These are phyloP conservation scores for Ascocoryne sarcoides DNA, from an alignment of 2,329 filamentous ascomycete species.

Conservation along the genomic window DNA sequence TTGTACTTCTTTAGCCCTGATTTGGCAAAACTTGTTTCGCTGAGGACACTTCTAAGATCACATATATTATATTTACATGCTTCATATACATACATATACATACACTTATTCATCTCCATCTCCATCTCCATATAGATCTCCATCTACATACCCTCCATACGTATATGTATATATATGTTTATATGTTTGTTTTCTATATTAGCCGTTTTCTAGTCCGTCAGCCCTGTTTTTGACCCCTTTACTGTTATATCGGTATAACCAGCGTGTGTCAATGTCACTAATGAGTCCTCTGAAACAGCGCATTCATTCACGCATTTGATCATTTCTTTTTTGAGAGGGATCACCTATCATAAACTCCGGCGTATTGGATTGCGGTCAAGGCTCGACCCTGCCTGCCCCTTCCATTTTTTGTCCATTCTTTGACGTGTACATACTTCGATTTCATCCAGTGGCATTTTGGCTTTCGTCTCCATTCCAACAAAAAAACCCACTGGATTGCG, in stretches of 20 bases:
- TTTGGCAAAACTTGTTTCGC: too few species aligned
- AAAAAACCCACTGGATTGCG: slow-evolving; percentile 1
- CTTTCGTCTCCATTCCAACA: neutral
- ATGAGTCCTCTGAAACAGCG: neutral
- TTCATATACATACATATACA: too few species aligned
- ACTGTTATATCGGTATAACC: neutral
- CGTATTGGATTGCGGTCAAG: neutral
- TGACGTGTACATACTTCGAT: neutral
- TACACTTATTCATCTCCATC: too few species aligned
- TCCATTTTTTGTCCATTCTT: neutral
- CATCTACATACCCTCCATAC: neutral
- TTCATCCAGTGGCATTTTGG: neutral
- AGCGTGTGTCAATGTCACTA: too few species aligned
- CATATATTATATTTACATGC: too few species aligned
- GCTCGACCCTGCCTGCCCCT: neutral
- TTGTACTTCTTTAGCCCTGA: too few species aligned
- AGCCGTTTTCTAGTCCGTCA: too few species aligned
- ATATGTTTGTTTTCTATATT: neutral
- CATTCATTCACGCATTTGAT: neutral
- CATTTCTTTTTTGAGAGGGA: neutral
- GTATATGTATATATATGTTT: neutral
- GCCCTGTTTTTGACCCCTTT: neutral
- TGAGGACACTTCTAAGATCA: too few species aligned
- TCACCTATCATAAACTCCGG: neutral
- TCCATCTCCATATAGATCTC: too few species aligned